These are phyloP conservation scores for Eucalyptus sideroxylon DNA, from an alignment of 345 rosid genomes.

Conservation along the genomic window DNA sequence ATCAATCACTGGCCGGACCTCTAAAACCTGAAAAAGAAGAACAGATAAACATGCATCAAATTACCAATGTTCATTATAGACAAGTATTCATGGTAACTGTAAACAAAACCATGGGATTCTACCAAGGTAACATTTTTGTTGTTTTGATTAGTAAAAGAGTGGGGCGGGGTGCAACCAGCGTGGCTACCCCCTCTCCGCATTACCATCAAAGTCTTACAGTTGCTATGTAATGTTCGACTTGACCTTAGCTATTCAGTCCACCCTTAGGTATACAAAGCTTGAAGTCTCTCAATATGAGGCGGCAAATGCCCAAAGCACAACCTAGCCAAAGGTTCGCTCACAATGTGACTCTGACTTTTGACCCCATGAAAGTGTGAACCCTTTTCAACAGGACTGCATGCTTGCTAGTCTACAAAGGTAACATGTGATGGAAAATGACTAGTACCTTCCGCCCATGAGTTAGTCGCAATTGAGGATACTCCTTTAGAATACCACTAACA, in stretches of 20 bases:
- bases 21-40: conserved; percentile 53
- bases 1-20: conserved; percentile 78
- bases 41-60: not conserved
- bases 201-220: not conserved
- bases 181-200: not conserved
- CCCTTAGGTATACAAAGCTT: not conserved
- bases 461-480: conserved; percentile 1
- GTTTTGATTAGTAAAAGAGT: not conserved
- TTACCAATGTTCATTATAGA: not conserved
- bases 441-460: conserved; percentile 11
- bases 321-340: not conserved
- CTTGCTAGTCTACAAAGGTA: not conserved
- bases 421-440: not conserved
- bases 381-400: not conserved
- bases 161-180: not conserved
- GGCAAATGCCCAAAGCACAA: not conserved
- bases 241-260: not conserved
- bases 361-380: not conserved
- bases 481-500: not conserved
- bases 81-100: not conserved
- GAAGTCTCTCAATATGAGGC: not conserved
- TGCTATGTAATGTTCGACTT: not conserved
- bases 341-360: not conserved
- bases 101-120: not conserved
- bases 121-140: not conserved